Percentiles rank a stretch among this genome's conserved stretches.
Conservation (phyloP, 2,329 filamentous ascomycete species). For the Pseudohalonectria lignicola region DNA sequence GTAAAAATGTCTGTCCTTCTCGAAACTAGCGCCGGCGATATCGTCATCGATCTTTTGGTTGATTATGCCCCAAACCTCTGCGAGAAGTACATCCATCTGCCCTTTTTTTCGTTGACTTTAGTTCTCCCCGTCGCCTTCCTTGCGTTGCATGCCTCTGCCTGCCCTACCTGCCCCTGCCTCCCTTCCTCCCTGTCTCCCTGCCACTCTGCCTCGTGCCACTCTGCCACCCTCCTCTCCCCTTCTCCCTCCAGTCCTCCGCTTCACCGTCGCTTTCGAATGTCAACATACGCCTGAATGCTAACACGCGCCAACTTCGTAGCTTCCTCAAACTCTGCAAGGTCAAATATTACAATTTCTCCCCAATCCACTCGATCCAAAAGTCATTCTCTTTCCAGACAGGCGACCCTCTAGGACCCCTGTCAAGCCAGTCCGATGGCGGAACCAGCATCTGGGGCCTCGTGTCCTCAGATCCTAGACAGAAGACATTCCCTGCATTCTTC, state of each 20-base stretch:
- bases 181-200: too few relatives aligned
- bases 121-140: too few relatives aligned
- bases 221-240: neutral
- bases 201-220: neutral
- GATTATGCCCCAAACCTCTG: constrained; percentile 85
- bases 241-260: constrained; percentile 25
- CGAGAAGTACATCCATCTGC: constrained; percentile 92
- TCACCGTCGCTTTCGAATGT: too few relatives aligned
- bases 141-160: too few relatives aligned
- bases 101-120: too few relatives aligned
- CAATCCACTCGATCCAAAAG: constrained; percentile 84
- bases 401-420: constrained; percentile 81
- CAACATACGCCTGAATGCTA: too few relatives aligned
- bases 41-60: constrained; percentile 86
- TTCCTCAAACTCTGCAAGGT: constrained; percentile 98
- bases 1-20: constrained; percentile 94
- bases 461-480: constrained; percentile 53
- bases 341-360: constrained; percentile 98
- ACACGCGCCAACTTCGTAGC: too few relatives aligned
- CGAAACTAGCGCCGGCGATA: constrained; percentile 86
- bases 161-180: too few relatives aligned
- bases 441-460: constrained; percentile 85
- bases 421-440: constrained; percentile 79
- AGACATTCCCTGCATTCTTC: constrained; percentile 75
- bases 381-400: constrained; percentile 95